Base-by-base conservation (phyloP, 2,329 filamentous ascomycete genomes). In the Cytospora piceicola region DNA sequence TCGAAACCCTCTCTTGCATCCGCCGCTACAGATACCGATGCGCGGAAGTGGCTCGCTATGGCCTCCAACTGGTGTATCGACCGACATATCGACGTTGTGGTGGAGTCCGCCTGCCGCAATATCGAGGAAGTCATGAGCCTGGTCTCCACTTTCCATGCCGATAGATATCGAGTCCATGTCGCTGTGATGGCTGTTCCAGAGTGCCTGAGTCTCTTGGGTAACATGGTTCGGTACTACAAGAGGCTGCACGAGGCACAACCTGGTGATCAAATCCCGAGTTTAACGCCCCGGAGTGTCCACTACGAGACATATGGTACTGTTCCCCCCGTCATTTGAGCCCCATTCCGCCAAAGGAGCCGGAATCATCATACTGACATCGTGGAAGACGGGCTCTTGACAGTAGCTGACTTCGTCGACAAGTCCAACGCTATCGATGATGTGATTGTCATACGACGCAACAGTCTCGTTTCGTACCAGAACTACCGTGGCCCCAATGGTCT, bases 91-190 rank as follows among this genome's bases (percentile, higher is more conserved):
- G 75, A 79, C 70, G 76, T 80, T 15, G 71, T 83, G 14, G 70
- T 82, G 20, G 81, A 83, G 73, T 78, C 77, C 59, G 81, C 81
- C 2, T 81, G 79, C 69, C 77, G 81, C 20, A 75, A 79, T 65
- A 78, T 78, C 1, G 73, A 73, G 12, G 80, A 82, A 70, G 80
- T 82, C 63, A 71, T 69, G 34, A 69, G 71, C 2, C 72, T 83
- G 57, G 77, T 74, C 14, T 68, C 67, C 4, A 65, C 74, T 1
- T 80, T 82, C 53, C 70, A 69, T n/a, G 39, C 20, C 2, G 73
- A 65, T 0, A 75, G 72, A 3, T 83, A 81, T 68, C 69, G 70
- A 17, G 75, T 81, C 29, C 75, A 77, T 34, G 77, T 81, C 3
- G 77, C 75, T 4, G 67, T 82, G 11, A 69, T 83, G 60, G 81